Conservation (phyloP, 2,329 filamentous ascomycete genomes). For the Fonsecaea nubica region DNA sequence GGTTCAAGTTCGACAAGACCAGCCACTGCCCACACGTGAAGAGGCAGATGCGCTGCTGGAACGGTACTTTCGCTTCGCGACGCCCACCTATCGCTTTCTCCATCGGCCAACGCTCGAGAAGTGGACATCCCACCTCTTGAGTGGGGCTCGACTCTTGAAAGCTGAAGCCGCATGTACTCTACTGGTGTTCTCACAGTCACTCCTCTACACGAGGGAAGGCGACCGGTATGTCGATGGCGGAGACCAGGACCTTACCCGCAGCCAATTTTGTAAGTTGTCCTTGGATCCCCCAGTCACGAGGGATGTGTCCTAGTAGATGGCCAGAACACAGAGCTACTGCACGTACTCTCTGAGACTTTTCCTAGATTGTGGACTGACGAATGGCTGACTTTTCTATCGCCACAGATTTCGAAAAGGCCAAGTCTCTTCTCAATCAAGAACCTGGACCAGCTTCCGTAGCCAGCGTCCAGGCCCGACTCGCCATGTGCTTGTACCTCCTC, state of each 20-base stretch:
- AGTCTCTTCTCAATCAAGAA: constrained; percentile 45
- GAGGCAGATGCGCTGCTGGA: constrained; percentile 51
- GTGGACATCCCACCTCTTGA: constrained; percentile 50
- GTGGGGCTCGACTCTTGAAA: constrained; percentile 41
- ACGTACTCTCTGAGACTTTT: no score
- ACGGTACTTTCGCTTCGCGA: constrained; percentile 62
- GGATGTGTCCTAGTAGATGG: no score
- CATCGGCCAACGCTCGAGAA: constrained; percentile 57
- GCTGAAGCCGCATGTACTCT: constrained; percentile 47
- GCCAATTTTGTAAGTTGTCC: constrained; percentile 24
- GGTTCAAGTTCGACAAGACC: constrained; percentile 41
- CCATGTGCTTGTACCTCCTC: constrained; percentile 62
- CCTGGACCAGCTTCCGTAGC: constrained; percentile 58
- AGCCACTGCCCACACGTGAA: constrained; percentile 44
- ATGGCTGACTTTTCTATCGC: neutral
- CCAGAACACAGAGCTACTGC: neutral
- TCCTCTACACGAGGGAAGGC: constrained; percentile 32
- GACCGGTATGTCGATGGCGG: constrained; percentile 31
- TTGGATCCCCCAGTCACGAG: neutral
- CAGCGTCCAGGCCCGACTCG: constrained; percentile 60
- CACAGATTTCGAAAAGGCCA: constrained; percentile 36
- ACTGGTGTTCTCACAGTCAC: constrained; percentile 41
- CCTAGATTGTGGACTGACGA: neutral
- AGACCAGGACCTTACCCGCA: constrained; percentile 29
- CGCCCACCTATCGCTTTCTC: constrained; percentile 61